phyloP scores from a whole-genome alignment of 176 grass and related monocot species.

The Cenchrus purpureus region DNA sequence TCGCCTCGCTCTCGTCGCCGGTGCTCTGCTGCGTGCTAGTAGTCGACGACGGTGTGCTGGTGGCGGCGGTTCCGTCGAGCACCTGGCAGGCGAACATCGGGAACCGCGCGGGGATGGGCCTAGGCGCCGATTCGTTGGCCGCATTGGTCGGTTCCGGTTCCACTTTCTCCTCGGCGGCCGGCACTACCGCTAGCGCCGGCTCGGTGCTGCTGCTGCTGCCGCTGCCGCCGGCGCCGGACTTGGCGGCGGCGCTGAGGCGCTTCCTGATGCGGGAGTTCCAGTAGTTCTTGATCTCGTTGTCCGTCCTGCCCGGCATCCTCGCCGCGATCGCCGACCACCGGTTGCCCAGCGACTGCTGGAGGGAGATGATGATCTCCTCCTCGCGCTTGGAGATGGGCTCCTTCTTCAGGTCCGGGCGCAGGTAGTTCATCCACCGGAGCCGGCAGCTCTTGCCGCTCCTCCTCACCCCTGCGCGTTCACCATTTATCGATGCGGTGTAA shows the following conservation, averaged over 20 bases:
- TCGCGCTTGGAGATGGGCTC: slow-evolving; percentile 65
- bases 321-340: slow-evolving; percentile 63
- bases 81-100: slow-evolving; percentile 55
- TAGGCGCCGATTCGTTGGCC: background rate
- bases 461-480: slow-evolving; percentile 29
- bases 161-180: background rate
- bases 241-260: slow-evolving; percentile 29
- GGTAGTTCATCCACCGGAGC: slow-evolving; percentile 79
- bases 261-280: slow-evolving; percentile 74
- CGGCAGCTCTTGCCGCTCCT: slow-evolving; percentile 73
- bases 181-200: too few species aligned
- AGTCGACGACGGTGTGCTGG: background rate
- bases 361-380: slow-evolving; percentile 53
- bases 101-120: slow-evolving; percentile 5
- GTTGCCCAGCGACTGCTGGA: slow-evolving; percentile 55
- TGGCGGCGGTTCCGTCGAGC: background rate
- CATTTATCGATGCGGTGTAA: background rate
- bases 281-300: slow-evolving; percentile 81
- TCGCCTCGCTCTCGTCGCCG: slow-evolving; percentile 42
- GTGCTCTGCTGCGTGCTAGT: slow-evolving; percentile 1
- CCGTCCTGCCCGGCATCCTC: slow-evolving; percentile 65
- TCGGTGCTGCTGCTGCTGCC: too few species aligned
- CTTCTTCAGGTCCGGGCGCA: slow-evolving; percentile 65
- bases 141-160: slow-evolving; percentile 1
- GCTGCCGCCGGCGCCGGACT: background rate